Evolutionary conservation across 2,329 filamentous ascomycete species (phyloP).

Genomic region (Exophiala sp.): DNA sequence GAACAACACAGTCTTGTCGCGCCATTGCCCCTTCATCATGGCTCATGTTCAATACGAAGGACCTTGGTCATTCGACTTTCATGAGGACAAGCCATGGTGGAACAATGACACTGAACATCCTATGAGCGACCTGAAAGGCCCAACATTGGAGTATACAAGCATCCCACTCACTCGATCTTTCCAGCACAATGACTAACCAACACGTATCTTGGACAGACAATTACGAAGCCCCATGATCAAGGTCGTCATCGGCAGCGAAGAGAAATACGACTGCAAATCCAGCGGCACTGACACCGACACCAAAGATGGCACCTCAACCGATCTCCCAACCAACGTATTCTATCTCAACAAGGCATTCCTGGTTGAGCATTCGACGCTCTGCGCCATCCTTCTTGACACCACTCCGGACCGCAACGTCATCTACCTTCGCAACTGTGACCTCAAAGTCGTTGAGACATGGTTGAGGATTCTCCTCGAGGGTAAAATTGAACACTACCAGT

Average conservation of each 20-base stretch:
- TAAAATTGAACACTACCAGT: too few relatives aligned
- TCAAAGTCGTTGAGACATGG: too few relatives aligned
- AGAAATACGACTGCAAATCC: constrained; percentile 1
- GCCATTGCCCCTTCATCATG: too few relatives aligned
- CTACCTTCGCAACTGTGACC: background rate
- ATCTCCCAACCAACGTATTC: constrained; percentile 12
- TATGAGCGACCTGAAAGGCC: too few relatives aligned
- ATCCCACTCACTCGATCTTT: too few relatives aligned
- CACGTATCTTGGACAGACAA: constrained; percentile 2
- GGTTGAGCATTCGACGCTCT: constrained; percentile 9
- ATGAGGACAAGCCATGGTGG: too few relatives aligned
- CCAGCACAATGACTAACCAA: background rate
- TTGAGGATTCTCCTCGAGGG: too few relatives aligned
- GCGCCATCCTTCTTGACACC: constrained; percentile 10
- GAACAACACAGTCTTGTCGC: too few relatives aligned
- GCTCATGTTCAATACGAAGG: too few relatives aligned
- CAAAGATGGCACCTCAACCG: background rate
- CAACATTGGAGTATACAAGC: too few relatives aligned
- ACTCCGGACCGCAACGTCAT: constrained; percentile 2
- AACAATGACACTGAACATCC: too few relatives aligned
- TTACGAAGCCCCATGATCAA: constrained; percentile 12
- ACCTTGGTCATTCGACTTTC: too few relatives aligned
- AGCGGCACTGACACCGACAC: background rate
- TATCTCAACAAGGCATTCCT: constrained; percentile 13
- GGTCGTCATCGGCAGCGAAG: constrained; percentile 6